These are phyloP conservation scores for Epichloe amarillans DNA, from an alignment of 2,329 filamentous ascomycete species.

Conservation along the genomic window DNA sequence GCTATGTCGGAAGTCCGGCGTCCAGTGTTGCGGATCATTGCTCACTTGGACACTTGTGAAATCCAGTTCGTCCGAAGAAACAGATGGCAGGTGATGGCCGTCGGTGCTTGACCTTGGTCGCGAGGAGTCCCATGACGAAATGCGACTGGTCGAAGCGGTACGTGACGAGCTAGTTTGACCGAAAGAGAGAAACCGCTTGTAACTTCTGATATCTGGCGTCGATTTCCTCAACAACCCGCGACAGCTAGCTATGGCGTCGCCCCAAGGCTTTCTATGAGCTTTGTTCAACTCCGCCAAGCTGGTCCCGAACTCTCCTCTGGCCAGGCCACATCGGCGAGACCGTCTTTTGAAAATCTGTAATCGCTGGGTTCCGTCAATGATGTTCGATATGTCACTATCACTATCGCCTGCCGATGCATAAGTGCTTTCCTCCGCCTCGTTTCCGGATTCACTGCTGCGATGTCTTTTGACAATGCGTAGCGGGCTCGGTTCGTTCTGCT, in stretches of 20 bases:
- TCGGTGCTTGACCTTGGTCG: neutral
- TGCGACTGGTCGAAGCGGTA: slow-evolving; percentile 1
- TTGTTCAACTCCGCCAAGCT: slow-evolving; percentile 6
- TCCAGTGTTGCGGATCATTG: neutral
- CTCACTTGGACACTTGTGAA: neutral
- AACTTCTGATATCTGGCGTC: slow-evolving; percentile 4
- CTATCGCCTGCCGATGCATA: neutral
- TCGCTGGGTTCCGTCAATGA: neutral
- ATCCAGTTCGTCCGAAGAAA: slow-evolving; percentile 1
- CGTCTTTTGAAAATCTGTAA: slow-evolving; percentile 8
- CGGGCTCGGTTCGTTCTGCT: slow-evolving; percentile 26
- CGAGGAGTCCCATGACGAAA: slow-evolving; percentile 1
- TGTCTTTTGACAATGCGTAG: slow-evolving; percentile 35
- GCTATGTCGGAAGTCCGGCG: neutral
- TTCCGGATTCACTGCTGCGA: neutral
- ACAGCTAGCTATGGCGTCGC: slow-evolving; percentile 7
- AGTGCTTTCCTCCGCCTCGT: neutral
- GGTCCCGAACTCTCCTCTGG: slow-evolving; percentile 1
- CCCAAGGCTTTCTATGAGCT: slow-evolving; percentile 5
- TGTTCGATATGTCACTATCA: slow-evolving; percentile 1
- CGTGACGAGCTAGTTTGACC: slow-evolving; percentile 1
- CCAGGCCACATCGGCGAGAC: neutral
- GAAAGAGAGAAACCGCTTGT: slow-evolving; percentile 3
- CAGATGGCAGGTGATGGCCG: neutral
- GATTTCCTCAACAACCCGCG: slow-evolving; percentile 7